Evolutionary conservation across 805 yeast species (phyloP).

Genomic region (Teunomyces aglyptinius): DNA sequence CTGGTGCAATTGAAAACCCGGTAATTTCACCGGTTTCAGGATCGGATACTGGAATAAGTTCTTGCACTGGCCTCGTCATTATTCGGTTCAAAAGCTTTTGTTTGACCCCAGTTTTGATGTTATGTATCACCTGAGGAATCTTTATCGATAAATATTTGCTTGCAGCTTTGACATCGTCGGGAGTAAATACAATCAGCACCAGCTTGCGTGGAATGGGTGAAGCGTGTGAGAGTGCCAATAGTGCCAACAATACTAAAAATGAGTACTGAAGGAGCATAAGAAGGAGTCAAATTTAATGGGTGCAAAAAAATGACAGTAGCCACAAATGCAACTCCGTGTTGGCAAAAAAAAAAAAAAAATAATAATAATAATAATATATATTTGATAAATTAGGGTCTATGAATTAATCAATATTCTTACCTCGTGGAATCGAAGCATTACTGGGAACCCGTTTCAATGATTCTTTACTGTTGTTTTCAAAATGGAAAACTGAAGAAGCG

Average conservation of each 20-base stretch:
- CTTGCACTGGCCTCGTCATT: slow-evolving; percentile 8
- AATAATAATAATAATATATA: too few relatives aligned
- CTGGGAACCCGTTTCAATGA: slow-evolving; percentile 18
- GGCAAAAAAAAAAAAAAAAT: neutral
- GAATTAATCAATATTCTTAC: neutral
- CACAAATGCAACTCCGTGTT: neutral
- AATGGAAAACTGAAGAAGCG: slow-evolving; percentile 9
- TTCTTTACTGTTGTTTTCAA: slow-evolving; percentile 23
- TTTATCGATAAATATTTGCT: neutral
- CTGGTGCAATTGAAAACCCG: neutral
- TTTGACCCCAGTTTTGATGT: slow-evolving; percentile 9
- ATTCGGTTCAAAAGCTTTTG: slow-evolving; percentile 8
- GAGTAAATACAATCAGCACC: slow-evolving; percentile 8
- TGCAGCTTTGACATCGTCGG: slow-evolving; percentile 8
- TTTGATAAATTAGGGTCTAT: neutral
- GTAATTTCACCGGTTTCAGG: slow-evolving; percentile 5
- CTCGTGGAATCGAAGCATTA: neutral
- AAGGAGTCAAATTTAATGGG: neutral
- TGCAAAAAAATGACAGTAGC: neutral
- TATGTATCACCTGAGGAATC: slow-evolving; percentile 3
- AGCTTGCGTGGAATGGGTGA: slow-evolving; percentile 6
- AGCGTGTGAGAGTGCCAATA: neutral
- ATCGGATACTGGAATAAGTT: slow-evolving; percentile 7
- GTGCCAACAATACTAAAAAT: neutral
- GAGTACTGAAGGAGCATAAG: neutral